These are phyloP conservation scores for Bisporella sp. DNA, from an alignment of 2,329 filamentous ascomycete genomes.

Conservation along the genomic window DNA sequence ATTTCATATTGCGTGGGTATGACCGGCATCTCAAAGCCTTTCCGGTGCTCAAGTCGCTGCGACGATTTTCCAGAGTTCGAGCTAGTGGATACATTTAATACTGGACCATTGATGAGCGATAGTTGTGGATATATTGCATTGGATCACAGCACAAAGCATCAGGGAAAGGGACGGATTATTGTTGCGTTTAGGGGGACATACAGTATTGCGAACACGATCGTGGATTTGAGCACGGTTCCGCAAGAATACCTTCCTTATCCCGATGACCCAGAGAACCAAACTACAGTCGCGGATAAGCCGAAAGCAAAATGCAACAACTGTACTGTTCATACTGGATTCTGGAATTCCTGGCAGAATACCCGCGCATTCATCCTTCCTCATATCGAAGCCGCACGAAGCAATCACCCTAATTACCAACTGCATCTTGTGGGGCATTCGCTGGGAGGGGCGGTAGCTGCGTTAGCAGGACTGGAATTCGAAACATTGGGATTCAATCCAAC, in stretches of 20 bases:
- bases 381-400: constrained; percentile 49
- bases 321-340: constrained; percentile 87
- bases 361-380: constrained; percentile 61
- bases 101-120: constrained; percentile 77
- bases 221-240: constrained; percentile 82
- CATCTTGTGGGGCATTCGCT: constrained; percentile 82
- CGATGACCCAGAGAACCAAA: constrained; percentile 27
- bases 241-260: constrained; percentile 90
- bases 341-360: constrained; percentile 75
- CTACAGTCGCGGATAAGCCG: too few species aligned
- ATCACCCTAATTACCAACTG: constrained; percentile 65
- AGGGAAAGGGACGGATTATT: constrained; percentile 49
- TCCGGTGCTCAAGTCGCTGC: constrained; percentile 79
- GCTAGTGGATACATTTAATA: constrained; percentile 80
- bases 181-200: constrained; percentile 93
- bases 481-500: constrained; percentile 64
- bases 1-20: constrained; percentile 81
- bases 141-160: constrained; percentile 47
- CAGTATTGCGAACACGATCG: constrained; percentile 83
- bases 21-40: constrained; percentile 75
- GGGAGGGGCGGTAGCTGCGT: constrained; percentile 82
- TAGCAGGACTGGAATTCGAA: constrained; percentile 77
- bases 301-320: constrained; percentile 65
- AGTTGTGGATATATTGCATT: constrained; percentile 91
- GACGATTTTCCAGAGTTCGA: constrained; percentile 74